Evolutionary conservation across 306 rosid species (phyloP), one percentile per base, ranked within the genome.

Genomic region (Dryas alaskensis): DNA sequence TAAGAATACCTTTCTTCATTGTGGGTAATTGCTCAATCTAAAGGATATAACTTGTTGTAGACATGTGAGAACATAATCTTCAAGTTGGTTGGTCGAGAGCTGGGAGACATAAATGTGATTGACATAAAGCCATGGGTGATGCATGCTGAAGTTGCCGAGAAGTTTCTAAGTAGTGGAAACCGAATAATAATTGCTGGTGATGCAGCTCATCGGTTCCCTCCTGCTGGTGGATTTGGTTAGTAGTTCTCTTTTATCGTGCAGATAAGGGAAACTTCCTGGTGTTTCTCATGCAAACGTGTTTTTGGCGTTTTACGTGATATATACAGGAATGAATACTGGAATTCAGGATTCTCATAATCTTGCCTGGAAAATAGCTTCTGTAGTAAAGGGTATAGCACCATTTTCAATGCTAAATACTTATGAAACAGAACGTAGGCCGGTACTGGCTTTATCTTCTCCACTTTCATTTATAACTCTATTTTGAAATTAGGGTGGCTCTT

Each of bases 171-270:
- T 77, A 63, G 83, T 81, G 83, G 74, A 59, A 87, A 83, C 81
- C 86, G 81, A 27, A 73, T 94, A 77, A 78, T 89, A 72, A 96
- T 94, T 76, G 99, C 92, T 4, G 97, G 97, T 64, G 96, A 94
- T 84, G 96, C 96, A 80, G 99, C 95, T 74, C 97, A 94, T 84
- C 90, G 92, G 67, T 94, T 94, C 82, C 98, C 98, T 67, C 98
- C 98, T 66, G 98, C 98, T 44, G 98, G 98, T 79, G 98, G 98
- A 76, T 94, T 94, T 86, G 98, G 98, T 92, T 40, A 84, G 96
- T 85, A 71, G 40, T 67, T 82, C 42, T 53, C 63, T 79, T 25
- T 77, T 68, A 43, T 73, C 69, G 17, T 69, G 80, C 73, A 45
- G 47, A 72, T 49, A 42, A 42, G 43, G 76, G 66, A 71, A 58